Conservation (phyloP, 176 grass and related monocot genomes). For the Musa schizocarpa region DNA sequence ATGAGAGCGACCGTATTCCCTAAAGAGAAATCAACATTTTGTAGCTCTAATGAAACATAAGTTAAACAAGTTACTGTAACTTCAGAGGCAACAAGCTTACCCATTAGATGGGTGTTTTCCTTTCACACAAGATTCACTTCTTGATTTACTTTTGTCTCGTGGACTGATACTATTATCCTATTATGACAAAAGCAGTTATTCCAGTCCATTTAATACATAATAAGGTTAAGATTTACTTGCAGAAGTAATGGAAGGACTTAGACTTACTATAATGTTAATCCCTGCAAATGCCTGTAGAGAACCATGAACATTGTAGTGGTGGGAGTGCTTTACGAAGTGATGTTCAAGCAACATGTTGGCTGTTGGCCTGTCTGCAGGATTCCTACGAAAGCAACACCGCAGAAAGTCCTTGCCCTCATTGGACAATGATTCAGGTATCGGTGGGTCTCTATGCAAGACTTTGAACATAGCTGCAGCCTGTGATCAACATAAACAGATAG, state of each 20-base stretch:
- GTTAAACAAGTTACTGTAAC: neutral
- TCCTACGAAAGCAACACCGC: slow-evolving; percentile 69
- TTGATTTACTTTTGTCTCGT: slow-evolving; percentile 4
- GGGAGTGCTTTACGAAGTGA: slow-evolving; percentile 39
- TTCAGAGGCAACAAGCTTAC: slow-evolving; percentile 1
- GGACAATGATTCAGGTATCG: slow-evolving; percentile 49
- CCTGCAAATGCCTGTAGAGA: slow-evolving; percentile 34
- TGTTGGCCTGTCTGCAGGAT: slow-evolving; percentile 58
- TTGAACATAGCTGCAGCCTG: slow-evolving; percentile 90
- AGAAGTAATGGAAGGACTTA: neutral
- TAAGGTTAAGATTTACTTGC: neutral
- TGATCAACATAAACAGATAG: neutral
- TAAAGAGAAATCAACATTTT: neutral
- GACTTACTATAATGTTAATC: slow-evolving; percentile 55
- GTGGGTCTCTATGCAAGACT: slow-evolving; percentile 60
- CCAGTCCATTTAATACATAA: neutral
- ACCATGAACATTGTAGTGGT: slow-evolving; percentile 38
- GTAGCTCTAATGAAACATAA: neutral
- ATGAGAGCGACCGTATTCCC: neutral
- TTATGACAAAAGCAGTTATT: neutral
- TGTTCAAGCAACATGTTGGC: slow-evolving; percentile 58
- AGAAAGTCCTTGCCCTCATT: slow-evolving; percentile 82
- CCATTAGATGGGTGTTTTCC: neutral
- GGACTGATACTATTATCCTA: neutral
- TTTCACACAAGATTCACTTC: neutral